A percentile compares a stretch with the other conserved stretches of the same genome.
These are phyloP conservation scores for Brettanomyces sp. DNA, from an alignment of 805 yeast species.

Conservation along the genomic window DNA sequence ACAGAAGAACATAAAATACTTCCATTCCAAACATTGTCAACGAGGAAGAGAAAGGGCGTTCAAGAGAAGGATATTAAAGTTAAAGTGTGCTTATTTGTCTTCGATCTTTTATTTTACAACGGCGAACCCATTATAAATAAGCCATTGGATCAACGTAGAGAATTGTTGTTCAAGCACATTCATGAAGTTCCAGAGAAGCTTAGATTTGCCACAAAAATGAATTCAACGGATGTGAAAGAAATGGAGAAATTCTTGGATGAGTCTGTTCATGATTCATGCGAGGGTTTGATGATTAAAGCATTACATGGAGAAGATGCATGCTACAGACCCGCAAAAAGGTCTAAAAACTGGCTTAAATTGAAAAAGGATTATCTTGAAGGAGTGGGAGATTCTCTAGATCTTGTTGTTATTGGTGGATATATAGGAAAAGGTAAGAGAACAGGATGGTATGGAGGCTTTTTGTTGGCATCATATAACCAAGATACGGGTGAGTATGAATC, in stretches of 20 bases:
- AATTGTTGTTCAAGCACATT: conserved; percentile 46
- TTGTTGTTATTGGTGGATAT: conserved; percentile 91
- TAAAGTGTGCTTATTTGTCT: conserved; percentile 85
- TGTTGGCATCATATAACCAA: conserved; percentile 81
- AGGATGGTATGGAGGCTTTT: conserved; percentile 89
- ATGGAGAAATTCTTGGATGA: conserved; percentile 80
- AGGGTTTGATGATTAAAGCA: conserved; percentile 93
- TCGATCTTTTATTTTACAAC: conserved; percentile 73
- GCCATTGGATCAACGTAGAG: conserved; percentile 64
- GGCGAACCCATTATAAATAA: conserved; percentile 60
- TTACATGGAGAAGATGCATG: conserved; percentile 70
- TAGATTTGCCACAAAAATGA: conserved; percentile 66
- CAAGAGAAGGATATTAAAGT: conserved; percentile 81
- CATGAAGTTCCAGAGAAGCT: conserved; percentile 65
- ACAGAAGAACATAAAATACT: conserved; percentile 63
- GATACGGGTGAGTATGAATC: conserved; percentile 92
- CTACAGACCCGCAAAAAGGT: conserved; percentile 92
- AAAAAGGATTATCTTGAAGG: conserved; percentile 94
- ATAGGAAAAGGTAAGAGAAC: conserved; percentile 92
- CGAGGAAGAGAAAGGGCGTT: conserved; percentile 91
- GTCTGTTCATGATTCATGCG: conserved; percentile 83
- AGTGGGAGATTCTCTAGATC: conserved; percentile 89
- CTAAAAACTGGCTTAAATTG: conserved; percentile 90
- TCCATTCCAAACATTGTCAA: conserved; percentile 88
- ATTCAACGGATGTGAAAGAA: conserved; percentile 62